Base-by-base conservation (phyloP, 306 rosid species). In the Vicia villosa region DNA sequence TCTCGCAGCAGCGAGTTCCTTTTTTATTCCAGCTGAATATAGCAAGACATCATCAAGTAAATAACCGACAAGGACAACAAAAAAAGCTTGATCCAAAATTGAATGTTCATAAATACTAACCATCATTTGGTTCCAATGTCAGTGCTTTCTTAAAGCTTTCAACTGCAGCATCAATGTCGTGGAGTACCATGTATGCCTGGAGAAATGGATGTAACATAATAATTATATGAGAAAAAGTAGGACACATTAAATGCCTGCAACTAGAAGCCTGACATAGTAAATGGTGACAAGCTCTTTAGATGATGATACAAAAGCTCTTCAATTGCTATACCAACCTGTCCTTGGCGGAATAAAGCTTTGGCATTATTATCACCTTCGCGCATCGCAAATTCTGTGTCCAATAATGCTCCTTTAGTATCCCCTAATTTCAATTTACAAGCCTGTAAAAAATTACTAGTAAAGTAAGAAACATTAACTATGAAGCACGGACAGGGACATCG, bases 311-410 rank as follows among this genome's bases (percentile, higher is more conserved):
- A 61, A 30, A 30, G 34, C 24, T 30, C 34, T 46, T 28, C 70
- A 70, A 40, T 56, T 37, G 75, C 61, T 32, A 74, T 69, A 85
- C 86, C 81, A 82, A 92, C 98, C 96, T 92, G 98, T 59, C 98
- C 98, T 79, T 92, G 95, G 63, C 98, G 96, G 59, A 92, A 93
- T 79, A 90, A 81, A 63, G 98, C 98, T 82, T 93, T 93, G 37
- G 83, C 98, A 84, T 93, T 90, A 78, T 88, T 70, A 8, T 83
- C 89, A 75, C 96, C 98, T 26, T 93, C 98, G 43, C 94, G 92
- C 81, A 90, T 87, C 20, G 98, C 98, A 72, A 90, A 93, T 72
- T 90, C 98, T 14, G 96, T 85, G 80, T 93, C 98, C 74, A 93
- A 69, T 36, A 93, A 66, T 45, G 98, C 98, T 74, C 98, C 98